phyloP scores from a whole-genome alignment of 2,329 filamentous ascomycete genomes.

The Colletotrichum tropicale region DNA sequence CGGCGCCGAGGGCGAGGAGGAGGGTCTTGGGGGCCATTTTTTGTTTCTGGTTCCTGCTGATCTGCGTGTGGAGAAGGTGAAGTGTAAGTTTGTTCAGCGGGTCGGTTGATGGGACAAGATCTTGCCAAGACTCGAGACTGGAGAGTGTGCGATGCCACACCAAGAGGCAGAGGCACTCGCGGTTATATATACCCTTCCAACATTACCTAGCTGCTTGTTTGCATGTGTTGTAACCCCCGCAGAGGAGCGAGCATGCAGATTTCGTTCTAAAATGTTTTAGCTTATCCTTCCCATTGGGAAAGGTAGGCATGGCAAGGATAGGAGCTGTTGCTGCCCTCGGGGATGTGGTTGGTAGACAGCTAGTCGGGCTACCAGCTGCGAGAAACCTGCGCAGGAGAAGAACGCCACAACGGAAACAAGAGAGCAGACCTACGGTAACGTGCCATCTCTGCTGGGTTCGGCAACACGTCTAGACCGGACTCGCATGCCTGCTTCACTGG shows the following conservation, averaged over 20 bases:
- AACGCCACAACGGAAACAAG: neutral
- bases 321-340: neutral
- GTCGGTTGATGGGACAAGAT: neutral
- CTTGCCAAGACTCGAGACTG: neutral
- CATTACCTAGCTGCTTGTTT: neutral
- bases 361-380: neutral
- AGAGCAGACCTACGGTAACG: neutral
- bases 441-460: neutral
- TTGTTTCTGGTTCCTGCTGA: neutral
- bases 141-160: neutral
- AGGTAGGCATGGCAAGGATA: neutral
- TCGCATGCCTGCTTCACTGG: neutral
- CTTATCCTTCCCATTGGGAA: neutral
- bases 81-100: neutral
- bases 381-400: neutral
- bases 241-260: neutral
- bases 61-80: neutral
- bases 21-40: conserved; percentile 36
- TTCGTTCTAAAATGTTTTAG: neutral
- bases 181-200: neutral
- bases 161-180: no score
- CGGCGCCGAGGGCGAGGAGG: conserved; percentile 36
- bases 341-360: neutral
- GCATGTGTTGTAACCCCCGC: neutral
- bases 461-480: neutral